Base-by-base conservation (phyloP, 257 asterid species). In the Scutellaria minor region DNA sequence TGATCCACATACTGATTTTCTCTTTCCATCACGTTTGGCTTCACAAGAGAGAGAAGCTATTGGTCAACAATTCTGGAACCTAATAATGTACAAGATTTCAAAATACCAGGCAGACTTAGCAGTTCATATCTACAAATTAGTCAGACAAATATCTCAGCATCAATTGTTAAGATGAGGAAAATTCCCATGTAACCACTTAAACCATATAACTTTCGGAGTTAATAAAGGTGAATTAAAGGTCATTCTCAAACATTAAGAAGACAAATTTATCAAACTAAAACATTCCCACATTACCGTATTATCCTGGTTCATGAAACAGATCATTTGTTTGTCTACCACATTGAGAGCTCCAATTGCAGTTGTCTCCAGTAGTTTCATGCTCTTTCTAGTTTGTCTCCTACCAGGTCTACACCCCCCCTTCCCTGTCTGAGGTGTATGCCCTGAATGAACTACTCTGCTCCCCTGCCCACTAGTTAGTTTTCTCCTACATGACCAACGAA, bases 61-160 rank as follows among this genome's bases (percentile, higher is more conserved):
- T 85, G 9, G 90, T 86, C 86, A 87, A 71, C 95, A 92, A 85
- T 40, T 77, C 69, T 24, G 88, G 88, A 76, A 86, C 90, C 89
- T 84, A 87, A 70, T 60, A 35, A 60, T 70, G 54, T 44, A 57
- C 24, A 70, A 64, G 14, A 12, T 48, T 14, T 56, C 52, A 64
- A 40, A 35, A 7, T 67, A 54, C 51, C 9, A 42, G 31, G 46
- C 37, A 39, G 60, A 53, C 60, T 67, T 11, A 40, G 35, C 18
- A 15, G 50, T 15, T 67, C 14, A 52, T 37, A 7, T 14, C 39
- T 9, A 18, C 41, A 46, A 58, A 48, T 20, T 3, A 61, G 63
- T 61, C 7, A 9, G 8, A 52, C 15, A 41, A 48, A 53, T 27
- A 62, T 65, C 66, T 53, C 53, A 39, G 13, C 13, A 57, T 27